Base-by-base conservation (phyloP, 73 alveolate species). In the Stentor roeselii region DNA sequence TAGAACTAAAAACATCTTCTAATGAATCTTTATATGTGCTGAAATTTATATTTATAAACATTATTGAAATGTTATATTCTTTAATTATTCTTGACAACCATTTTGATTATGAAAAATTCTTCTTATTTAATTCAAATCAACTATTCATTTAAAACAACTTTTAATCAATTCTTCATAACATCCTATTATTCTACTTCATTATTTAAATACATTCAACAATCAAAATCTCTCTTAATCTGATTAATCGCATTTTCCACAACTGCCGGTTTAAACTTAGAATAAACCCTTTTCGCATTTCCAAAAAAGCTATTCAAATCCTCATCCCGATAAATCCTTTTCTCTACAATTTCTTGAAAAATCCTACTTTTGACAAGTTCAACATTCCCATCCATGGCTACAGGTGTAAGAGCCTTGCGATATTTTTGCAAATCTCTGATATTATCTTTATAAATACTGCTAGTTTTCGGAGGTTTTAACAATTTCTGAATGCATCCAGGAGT, bases 291-390 rank as follows among this genome's bases (percentile, higher is more conserved):
- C 1, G 41, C 34, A 21, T 32, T 67, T 32, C 11, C n/a, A 67
- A 67, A 67, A 1, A 67, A 32, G 27, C 34, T 32, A 21, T 67
- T 32, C 2, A 67, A 21, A 32, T 67, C 80, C 34, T 67, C 34
- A 67, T 67, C 80, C 11, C 27, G 21, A 67, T 30, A 67, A 67
- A 67, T n/a, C 42, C 80, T 67, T 21, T 34, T 67, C 11, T 67
- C 37, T 30, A 32, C 37, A 40, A 67, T 67, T 0, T 27, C 41
- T 30, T 67, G 27, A 15, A 67, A 67, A 27, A 67, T 36, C 42
- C 27, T n/a, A n/a, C 27, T 58, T 58, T 58, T 58, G 0, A 58
- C 35, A 58, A 67, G 1, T 32, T 67, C 80, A 1, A 27, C 80
- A 21, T 30, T 21, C 50, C 1, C 37, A 21, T 32, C 37, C 27